Conservation (phyloP, 2,329 filamentous ascomycete genomes). For the Waltergamsia citrina region DNA sequence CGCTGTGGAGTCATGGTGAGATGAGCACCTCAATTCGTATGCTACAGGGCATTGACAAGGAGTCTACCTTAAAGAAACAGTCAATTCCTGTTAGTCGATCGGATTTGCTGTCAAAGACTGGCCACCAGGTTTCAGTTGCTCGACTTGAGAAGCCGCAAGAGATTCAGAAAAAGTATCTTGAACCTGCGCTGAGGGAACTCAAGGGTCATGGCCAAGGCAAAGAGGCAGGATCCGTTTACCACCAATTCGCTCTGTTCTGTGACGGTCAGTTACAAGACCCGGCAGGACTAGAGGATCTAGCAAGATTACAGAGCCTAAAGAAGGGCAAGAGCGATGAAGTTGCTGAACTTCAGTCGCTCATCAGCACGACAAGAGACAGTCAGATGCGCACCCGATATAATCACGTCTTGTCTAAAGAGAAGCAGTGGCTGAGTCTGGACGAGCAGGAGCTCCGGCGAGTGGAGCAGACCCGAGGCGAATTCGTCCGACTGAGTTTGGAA, state of each 20-base stretch:
- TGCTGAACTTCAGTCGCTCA: slow-evolving; percentile 55
- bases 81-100: slow-evolving; percentile 63
- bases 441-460: slow-evolving; percentile 77
- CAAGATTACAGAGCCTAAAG: slow-evolving; percentile 68
- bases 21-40: slow-evolving; percentile 82
- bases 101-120: slow-evolving; percentile 78
- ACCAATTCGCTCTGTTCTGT: slow-evolving; percentile 92
- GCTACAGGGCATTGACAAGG: slow-evolving; percentile 61
- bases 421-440: slow-evolving; percentile 84
- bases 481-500: slow-evolving; percentile 80
- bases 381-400: slow-evolving; percentile 47
- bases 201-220: slow-evolving; percentile 56
- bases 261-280: slow-evolving; percentile 87
- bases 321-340: slow-evolving; percentile 78
- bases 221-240: slow-evolving; percentile 81
- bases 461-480: slow-evolving; percentile 65
- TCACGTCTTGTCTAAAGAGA: slow-evolving; percentile 60
- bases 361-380: slow-evolving; percentile 38
- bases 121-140: slow-evolving; percentile 81
- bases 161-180: slow-evolving; percentile 80
- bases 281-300: slow-evolving; percentile 76
- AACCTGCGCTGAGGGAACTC: slow-evolving; percentile 75
- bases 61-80: slow-evolving; percentile 55
- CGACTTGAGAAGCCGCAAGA: slow-evolving; percentile 83
- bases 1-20: slow-evolving; percentile 91